Evolutionary conservation across 768 basidiomycete genomes (phyloP).

Genomic region (Termitomyces sp.): DNA sequence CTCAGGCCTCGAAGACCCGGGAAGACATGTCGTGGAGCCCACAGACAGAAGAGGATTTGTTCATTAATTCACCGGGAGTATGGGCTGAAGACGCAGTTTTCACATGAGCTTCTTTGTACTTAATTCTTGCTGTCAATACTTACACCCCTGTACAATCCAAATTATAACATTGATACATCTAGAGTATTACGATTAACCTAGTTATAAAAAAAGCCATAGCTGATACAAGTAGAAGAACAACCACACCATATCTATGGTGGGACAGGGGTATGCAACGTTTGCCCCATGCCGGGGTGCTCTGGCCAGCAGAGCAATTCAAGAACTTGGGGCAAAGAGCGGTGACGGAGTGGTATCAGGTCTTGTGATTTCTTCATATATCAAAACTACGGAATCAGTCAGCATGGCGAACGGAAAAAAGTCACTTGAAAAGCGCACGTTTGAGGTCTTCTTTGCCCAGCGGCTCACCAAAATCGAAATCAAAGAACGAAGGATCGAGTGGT

Average conservation of each 20-base stretch:
- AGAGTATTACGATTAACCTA: conserved; percentile 4
- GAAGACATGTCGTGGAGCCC: conserved; percentile 16
- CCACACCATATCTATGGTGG: background rate
- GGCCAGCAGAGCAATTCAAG: background rate
- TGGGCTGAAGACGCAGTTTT: conserved; percentile 10
- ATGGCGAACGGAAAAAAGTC: background rate
- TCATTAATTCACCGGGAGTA: background rate
- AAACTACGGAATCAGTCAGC: conserved; percentile 18
- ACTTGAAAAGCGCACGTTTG: conserved; percentile 42
- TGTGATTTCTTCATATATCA: conserved; percentile 50
- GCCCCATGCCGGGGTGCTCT: background rate
- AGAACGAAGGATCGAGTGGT: conserved; percentile 71
- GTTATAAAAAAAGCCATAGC: background rate
- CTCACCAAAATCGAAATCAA: conserved; percentile 75
- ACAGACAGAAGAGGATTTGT: conserved; percentile 17
- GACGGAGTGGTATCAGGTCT: conserved; percentile 21
- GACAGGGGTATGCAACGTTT: background rate
- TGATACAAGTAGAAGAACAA: background rate
- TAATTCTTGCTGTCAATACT: background rate
- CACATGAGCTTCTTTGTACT: background rate
- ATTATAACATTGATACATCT: conserved; percentile 5
- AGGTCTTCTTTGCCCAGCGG: conserved; percentile 60
- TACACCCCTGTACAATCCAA: background rate
- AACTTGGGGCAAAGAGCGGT: conserved; percentile 4
- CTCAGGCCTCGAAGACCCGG: conserved; percentile 16